Evolutionary conservation across 2,329 filamentous ascomycete genomes (phyloP).

Genomic region (Aspergillus fructus): DNA sequence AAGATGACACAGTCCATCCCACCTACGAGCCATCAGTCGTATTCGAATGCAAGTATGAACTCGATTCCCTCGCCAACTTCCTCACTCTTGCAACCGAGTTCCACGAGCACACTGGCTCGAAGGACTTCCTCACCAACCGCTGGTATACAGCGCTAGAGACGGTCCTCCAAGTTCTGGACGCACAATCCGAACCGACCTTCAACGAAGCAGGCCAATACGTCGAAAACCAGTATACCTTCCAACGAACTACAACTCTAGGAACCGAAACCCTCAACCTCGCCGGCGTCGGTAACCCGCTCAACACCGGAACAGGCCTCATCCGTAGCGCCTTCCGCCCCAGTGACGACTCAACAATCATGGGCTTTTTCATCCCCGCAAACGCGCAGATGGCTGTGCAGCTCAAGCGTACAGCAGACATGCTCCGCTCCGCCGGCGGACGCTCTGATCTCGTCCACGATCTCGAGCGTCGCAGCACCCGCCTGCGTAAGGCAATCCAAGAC

Average conservation of each 20-base stretch:
- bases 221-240: constrained; percentile 83
- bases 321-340: constrained; percentile 92
- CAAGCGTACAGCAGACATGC: constrained; percentile 67
- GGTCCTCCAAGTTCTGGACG: constrained; percentile 69
- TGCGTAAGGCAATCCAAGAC: constrained; percentile 77
- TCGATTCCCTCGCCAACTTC: constrained; percentile 93
- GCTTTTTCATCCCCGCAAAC: constrained; percentile 93
- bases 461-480: constrained; percentile 59
- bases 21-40: constrained; percentile 79
- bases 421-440: constrained; percentile 60
- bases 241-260: constrained; percentile 72
- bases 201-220: constrained; percentile 64
- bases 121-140: constrained; percentile 71
- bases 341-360: constrained; percentile 90
- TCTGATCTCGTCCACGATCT: constrained; percentile 50
- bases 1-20: constrained; percentile 82
- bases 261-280: constrained; percentile 85
- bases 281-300: constrained; percentile 89
- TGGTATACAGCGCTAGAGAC: constrained; percentile 79
- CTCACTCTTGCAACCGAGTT: constrained; percentile 84
- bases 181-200: constrained; percentile 82
- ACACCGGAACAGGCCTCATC: constrained; percentile 77
- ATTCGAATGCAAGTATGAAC: constrained; percentile 98
- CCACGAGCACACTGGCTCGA: constrained; percentile 73
- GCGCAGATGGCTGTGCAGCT: constrained; percentile 95